Conservation (phyloP, 805 yeast species). For the Candida chilensis region DNA sequence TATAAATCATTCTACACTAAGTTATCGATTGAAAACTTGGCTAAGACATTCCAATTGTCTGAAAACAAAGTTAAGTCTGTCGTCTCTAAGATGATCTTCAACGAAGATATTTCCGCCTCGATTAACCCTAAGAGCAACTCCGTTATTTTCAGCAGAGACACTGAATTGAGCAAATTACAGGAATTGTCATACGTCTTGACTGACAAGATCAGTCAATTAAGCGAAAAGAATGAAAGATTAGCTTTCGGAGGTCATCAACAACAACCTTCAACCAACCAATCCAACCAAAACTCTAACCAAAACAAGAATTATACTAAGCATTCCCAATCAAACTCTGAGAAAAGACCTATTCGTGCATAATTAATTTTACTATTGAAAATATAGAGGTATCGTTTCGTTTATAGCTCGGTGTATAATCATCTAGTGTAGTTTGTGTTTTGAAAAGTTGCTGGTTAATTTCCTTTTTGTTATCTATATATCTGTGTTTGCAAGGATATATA, state of each 20-base stretch:
- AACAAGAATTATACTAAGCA: too few species aligned
- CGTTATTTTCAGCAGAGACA: constrained; percentile 65
- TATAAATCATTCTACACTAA: constrained; percentile 71
- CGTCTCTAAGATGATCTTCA: constrained; percentile 66
- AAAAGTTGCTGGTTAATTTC: too few species aligned
- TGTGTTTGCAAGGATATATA: too few species aligned
- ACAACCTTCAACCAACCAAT: too few species aligned
- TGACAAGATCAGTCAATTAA: constrained; percentile 68
- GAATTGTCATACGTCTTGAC: constrained; percentile 78
- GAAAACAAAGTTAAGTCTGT: constrained; percentile 48
- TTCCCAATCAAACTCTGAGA: too few species aligned
- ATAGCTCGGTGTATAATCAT: too few species aligned
- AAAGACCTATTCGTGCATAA: too few species aligned
- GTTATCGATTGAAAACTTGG: constrained; percentile 58
- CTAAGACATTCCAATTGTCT: constrained; percentile 57
- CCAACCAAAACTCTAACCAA: too few species aligned
- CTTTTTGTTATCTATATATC: too few species aligned
- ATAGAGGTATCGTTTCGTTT: too few species aligned
- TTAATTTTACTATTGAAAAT: too few species aligned
- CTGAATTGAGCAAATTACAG: constrained; percentile 78
- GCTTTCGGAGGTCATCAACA: constrained; percentile 66
- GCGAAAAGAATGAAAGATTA: constrained; percentile 80
- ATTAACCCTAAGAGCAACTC: constrained; percentile 58
- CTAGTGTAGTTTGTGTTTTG: too few species aligned
- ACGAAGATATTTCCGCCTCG: constrained; percentile 69